Percentiles rank a stretch among this genome's conserved stretches.
Conservation (phyloP, 2,329 filamentous ascomycete genomes). For the Lachnellula hyalina region DNA sequence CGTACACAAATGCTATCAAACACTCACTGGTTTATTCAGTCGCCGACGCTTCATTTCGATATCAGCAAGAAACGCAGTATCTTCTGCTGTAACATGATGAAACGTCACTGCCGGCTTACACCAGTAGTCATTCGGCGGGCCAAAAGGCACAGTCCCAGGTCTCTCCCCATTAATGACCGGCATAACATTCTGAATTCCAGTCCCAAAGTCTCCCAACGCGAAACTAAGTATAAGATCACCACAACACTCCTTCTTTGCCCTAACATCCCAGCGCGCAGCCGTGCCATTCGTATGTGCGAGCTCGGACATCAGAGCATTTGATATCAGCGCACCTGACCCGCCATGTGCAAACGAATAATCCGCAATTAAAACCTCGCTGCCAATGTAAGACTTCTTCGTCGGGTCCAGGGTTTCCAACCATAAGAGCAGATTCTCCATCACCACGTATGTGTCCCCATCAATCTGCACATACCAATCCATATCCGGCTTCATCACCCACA, state of each 20-base stretch:
- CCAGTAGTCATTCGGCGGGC: constrained; percentile 35
- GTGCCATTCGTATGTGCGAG: constrained; percentile 41
- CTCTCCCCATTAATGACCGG: constrained; percentile 53
- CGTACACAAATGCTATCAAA: background rate
- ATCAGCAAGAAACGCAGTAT: constrained; percentile 46
- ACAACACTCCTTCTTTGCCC: constrained; percentile 41
- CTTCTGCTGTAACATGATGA: constrained; percentile 49
- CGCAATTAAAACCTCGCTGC: constrained; percentile 42
- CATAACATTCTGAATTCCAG: constrained; percentile 41
- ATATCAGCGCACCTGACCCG: constrained; percentile 50
- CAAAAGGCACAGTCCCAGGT: constrained; percentile 44
- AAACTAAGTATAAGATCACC: constrained; percentile 47
- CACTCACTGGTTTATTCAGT: constrained; percentile 3
- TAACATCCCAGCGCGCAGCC: constrained; percentile 42
- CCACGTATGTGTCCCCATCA: constrained; percentile 53
- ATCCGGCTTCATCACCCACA: constrained; percentile 44
- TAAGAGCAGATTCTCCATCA: constrained; percentile 44
- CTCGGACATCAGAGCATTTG: constrained; percentile 47
- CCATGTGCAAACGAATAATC: constrained; percentile 48
- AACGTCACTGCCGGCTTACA: constrained; percentile 51
- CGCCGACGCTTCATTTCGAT: constrained; percentile 38
- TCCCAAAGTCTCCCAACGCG: constrained; percentile 42
- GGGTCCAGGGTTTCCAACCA: constrained; percentile 14
- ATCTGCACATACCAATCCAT: constrained; percentile 56
- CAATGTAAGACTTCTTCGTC: constrained; percentile 43